Evolutionary conservation across 768 basidiomycete species (phyloP), one percentile per base, ranked within the genome.

Genomic region (Terana coerulea): DNA sequence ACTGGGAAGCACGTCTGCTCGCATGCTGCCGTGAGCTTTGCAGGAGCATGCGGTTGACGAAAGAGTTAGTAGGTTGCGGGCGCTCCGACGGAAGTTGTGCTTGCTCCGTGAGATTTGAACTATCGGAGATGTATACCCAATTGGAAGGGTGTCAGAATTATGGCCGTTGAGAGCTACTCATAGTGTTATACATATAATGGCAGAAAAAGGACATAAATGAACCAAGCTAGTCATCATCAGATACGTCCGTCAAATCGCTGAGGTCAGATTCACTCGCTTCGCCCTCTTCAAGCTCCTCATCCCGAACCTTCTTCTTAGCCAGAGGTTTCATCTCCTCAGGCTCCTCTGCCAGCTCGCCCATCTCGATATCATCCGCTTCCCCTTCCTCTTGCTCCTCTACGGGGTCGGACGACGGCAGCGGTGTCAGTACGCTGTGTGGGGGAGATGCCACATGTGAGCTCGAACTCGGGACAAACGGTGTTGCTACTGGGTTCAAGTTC

Each of bases 321-420:
- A 63, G 49, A 55, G 79, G 84, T 66, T 73, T 81, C 66, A 80
- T 83, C 52, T 69, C 77, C 54, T 75, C 80, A 2, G 80, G 79
- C 47, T 80, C 79, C 61, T 92, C 90, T 54, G 88, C 84, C 3
- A 92, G 79, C 63, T 92, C 90, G n/a, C 90, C 90, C 90, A 92
- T 92, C 67, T 92, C 90, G 56, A 92, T 91, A 55, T 92, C 89
- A 57, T 88, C 78, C 25, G 74, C 81, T 53, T 91, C 90, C 54
- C 84, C 76, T 19, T 69, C 79, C 51, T 67, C 68, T 3, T 24
- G 64, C 43, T 34, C 49, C 54, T 10, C 54, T 51, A 14, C 42
- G 19, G 34, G 49, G 30, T 44, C 51, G 12, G 46, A 36, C 21
- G 46, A 50, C 6, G 48, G 52, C 40, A 47, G 28, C 30, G 49